phyloP scores from a whole-genome alignment of 768 basidiomycete species.

The Calocera cornea region DNA sequence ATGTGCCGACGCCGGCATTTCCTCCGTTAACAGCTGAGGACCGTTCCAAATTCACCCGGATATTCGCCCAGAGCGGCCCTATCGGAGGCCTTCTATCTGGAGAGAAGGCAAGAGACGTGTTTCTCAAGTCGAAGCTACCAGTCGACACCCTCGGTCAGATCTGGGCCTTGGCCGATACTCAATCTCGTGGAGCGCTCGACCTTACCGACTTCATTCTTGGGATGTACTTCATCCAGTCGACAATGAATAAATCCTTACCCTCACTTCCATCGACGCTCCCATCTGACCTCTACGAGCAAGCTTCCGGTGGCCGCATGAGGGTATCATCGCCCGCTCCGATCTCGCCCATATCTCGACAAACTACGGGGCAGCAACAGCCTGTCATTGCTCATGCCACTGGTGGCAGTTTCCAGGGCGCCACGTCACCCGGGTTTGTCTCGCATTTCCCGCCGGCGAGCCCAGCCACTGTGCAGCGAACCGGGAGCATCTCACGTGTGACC shows the following conservation, averaged over 20 bases:
- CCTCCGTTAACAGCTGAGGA: constrained; percentile 69
- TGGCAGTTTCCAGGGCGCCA: neutral
- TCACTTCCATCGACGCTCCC: constrained; percentile 64
- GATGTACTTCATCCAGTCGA: constrained; percentile 91
- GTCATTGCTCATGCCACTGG: neutral
- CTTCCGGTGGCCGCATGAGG: constrained; percentile 22
- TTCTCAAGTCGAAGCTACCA: constrained; percentile 78
- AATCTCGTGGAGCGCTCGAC: constrained; percentile 80
- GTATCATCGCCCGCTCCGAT: constrained; percentile 9
- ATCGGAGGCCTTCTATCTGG: constrained; percentile 64
- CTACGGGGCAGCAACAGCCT: neutral
- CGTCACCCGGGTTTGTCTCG: constrained; percentile 7
- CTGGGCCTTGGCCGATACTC: constrained; percentile 94
- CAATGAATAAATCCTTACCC: constrained; percentile 65
- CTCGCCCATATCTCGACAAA: neutral
- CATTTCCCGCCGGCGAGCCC: constrained; percentile 9
- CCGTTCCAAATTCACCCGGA: constrained; percentile 62
- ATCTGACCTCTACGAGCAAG: constrained; percentile 75
- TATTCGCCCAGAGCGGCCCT: constrained; percentile 64
- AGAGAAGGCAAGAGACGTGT: constrained; percentile 78
- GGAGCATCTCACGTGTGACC: neutral
- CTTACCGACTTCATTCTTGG: constrained; percentile 84
- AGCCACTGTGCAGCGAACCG: neutral
- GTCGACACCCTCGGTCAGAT: constrained; percentile 83
- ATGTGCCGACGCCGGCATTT: constrained; percentile 28